Evolutionary conservation across 2,329 filamentous ascomycete genomes (phyloP), one percentile per base, ranked within the genome.

Genomic region (Colletotrichum chlorophyti): DNA sequence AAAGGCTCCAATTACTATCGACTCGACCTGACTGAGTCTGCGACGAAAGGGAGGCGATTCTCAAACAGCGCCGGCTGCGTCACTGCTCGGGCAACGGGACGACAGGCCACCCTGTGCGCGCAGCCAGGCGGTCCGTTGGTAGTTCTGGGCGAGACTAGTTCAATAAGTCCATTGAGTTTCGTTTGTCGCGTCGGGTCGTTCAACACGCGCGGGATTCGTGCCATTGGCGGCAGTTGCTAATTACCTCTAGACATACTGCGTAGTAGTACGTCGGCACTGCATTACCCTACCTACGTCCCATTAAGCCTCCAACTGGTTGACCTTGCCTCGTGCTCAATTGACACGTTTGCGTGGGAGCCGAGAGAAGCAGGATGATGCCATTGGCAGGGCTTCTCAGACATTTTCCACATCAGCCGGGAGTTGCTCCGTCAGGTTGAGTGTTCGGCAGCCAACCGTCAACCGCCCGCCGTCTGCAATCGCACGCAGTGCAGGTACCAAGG

Each of bases 71-170:
- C 49, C 35, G 43, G 23, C 35, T 55, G 55, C 55, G 43, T 49
- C 55, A 59, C 51, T 54, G 37, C 55, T 43, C 43, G 43, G 37
- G 42, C 55, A 59, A 59, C 55, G 15, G n/a, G 37, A 40, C 38
- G 14, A 35, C 49, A 53, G 17, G 27, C n/a, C n/a, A 41, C 17
- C 34, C 17, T 15, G 35, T 58, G 27, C 49, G 42, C 29, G 38
- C 14, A 19, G 34, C 47, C 19, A 41, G n/a, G n/a, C n/a, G n/a
- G 47, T 11, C 17, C 17, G 12, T 24, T 24, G 17, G 15, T 32
- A 14, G 27, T 15, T 24, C 5, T 21, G 27, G 27, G 27, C 34
- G 26, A 27, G 5, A 31, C 24, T 21, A 37, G 23, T 37, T 38
- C n/a, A 21, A n/a, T n/a, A n/a, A n/a, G n/a, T n/a, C n/a, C n/a